Evolutionary conservation across 2,329 filamentous ascomycete genomes (phyloP).

Genomic region (Microthyrium microscopicum): DNA sequence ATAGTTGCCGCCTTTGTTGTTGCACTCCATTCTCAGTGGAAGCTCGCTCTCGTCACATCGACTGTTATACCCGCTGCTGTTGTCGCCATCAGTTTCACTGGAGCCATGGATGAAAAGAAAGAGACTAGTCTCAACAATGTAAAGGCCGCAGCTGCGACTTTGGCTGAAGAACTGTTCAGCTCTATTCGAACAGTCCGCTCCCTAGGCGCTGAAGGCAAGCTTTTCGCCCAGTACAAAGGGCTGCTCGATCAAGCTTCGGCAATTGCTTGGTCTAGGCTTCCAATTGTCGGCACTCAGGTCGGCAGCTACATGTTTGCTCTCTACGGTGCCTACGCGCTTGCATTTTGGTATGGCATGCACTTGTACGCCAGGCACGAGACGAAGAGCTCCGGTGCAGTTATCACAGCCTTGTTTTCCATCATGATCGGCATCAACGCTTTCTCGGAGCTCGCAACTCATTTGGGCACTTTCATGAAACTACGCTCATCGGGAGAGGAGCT

Average conservation of each 20-base stretch:
- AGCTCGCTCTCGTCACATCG: conserved; percentile 68
- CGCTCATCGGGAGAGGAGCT: conserved; percentile 80
- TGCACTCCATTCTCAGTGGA: conserved; percentile 67
- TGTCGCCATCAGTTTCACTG: conserved; percentile 67
- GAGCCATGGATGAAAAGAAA: conserved; percentile 69
- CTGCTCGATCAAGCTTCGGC: conserved; percentile 51
- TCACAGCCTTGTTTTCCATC: too few relatives aligned
- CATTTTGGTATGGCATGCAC: conserved; percentile 82
- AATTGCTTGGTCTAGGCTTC: conserved; percentile 59
- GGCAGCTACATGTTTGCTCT: conserved; percentile 34
- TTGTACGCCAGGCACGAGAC: conserved; percentile 49
- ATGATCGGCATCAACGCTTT: conserved; percentile 86
- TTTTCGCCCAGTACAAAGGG: conserved; percentile 52
- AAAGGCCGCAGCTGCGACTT: conserved; percentile 67
- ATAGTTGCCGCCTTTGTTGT: conserved; percentile 57
- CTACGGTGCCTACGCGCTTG: conserved; percentile 71
- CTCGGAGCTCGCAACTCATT: conserved; percentile 59
- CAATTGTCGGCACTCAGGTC: too few relatives aligned
- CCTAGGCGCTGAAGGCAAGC: conserved; percentile 71
- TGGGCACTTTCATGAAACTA: conserved; percentile 82
- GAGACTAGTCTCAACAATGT: conserved; percentile 62
- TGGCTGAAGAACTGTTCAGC: conserved; percentile 83
- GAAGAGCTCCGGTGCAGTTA: too few relatives aligned
- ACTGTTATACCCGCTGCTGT: conserved; percentile 62
- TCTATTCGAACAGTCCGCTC: conserved; percentile 88